Base-by-base conservation (phyloP, 331 rosid genomes). In the Stylosanthes scabra region DNA sequence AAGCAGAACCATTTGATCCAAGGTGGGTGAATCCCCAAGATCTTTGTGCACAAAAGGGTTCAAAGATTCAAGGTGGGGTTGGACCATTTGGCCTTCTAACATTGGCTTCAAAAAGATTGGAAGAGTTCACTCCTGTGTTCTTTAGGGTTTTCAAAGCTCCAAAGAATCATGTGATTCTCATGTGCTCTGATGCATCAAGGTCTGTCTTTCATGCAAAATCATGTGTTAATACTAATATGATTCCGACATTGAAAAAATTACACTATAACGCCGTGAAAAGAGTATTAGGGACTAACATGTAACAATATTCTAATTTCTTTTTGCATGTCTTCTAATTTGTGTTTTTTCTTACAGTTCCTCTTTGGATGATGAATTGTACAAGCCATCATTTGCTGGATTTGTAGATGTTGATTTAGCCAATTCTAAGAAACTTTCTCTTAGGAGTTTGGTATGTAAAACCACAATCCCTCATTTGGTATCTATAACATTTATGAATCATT, bases 141-240 rank as follows among this genome's bases (percentile, higher is more conserved):
- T 95, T 90, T 47, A 90, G 96, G 67, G 69, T 95, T 42, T 91
- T 95, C 86, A 88, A 84, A 74, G 80, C 89, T 47, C 62, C 74
- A 16, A 44, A 78, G 1, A 88, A 82, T 40, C 88, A 88, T 6
- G 81, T 80, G 10, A 85, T 91, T 77, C 99, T 91, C 72, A 27
- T 91, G 87, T 91, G 99, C 81, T 91, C 99, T 10, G 97, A 95
- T 82, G 97, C 96, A 58, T 81, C 58, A 47, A 89, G 91, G 98
- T 93, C 27, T 51, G 71, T 59, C 6, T n/a, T n/a, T n/a, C n/a
- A n/a, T n/a, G n/a, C n/a, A n/a, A n/a, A n/a, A n/a, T n/a, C n/a
- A n/a, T n/a, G n/a, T n/a, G n/a, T n/a, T n/a, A n/a, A n/a, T n/a
- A n/a, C n/a, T n/a, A n/a, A n/a, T n/a, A n/a, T n/a, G n/a, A n/a